Evolutionary conservation across 768 basidiomycete species (phyloP).

Genomic region (Kwoniella dendrophila): DNA sequence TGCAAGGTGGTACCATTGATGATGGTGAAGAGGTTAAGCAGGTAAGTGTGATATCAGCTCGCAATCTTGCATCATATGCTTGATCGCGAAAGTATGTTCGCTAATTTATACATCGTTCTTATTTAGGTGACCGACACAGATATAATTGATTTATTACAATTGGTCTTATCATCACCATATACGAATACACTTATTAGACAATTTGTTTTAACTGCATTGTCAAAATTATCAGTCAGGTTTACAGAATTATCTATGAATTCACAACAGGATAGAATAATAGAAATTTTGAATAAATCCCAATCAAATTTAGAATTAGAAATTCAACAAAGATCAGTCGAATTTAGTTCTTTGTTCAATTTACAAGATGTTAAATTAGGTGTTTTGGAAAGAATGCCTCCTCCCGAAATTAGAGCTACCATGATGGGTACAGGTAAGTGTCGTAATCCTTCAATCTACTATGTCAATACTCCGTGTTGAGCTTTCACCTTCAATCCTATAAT

Average conservation of each 20-base stretch:
- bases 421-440: constrained; percentile 78
- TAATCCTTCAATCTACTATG: constrained; percentile 38
- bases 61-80: background rate
- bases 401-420: constrained; percentile 94
- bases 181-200: constrained; percentile 87
- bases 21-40: constrained; percentile 69
- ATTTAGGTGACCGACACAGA: constrained; percentile 75
- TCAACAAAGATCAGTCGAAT: constrained; percentile 95
- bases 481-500: background rate
- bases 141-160: constrained; percentile 79
- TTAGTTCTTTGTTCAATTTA: constrained; percentile 71
- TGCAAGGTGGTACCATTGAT: constrained; percentile 80
- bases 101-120: background rate
- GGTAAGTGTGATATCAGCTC: constrained; percentile 59
- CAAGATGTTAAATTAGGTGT: constrained; percentile 66
- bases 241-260: constrained; percentile 57
- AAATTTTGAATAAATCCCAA: constrained; percentile 76
- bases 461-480: constrained; percentile 1
- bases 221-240: constrained; percentile 82
- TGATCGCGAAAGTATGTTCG: background rate
- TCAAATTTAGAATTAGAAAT: constrained; percentile 90
- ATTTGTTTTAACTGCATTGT: constrained; percentile 84
- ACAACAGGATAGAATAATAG: constrained; percentile 72
- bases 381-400: constrained; percentile 97
- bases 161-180: constrained; percentile 89